Evolutionary conservation across 768 basidiomycete genomes (phyloP), one percentile per base, ranked within the genome.

Genomic region (Boletellus emodensis): DNA sequence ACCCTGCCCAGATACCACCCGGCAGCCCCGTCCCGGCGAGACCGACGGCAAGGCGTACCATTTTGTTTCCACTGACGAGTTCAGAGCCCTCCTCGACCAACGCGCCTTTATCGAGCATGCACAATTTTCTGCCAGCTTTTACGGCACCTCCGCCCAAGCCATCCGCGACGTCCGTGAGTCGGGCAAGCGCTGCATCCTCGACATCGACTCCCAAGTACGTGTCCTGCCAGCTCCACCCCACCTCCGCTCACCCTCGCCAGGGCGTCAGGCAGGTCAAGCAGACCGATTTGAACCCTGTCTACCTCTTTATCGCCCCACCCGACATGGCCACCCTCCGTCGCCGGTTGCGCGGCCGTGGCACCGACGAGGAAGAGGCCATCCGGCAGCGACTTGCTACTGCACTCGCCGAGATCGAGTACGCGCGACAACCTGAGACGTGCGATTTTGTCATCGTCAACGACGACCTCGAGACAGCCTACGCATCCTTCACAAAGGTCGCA

Each of bases 21-120:
- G 95, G 41, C 62, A 74, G 1, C 91, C 93, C 1, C 79, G 95
- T 22, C 79, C 85, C 10, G 92, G 90, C 15, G 95, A 97, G 60
- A 71, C 71, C 26, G 75, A 93, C 64, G 93, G 93, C 44, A 79
- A 80, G 58, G 84, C 91, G 53, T 98, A 98, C 69, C 81, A 93
- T 68, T 98, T 96, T 60, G 84, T 92, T 12, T 72, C 78, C 12
- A 71, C 72, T 26, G 81, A 86, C n/a, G 71, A 67, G 18, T 98
- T 98, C 73, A 77, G 76, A 58, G 71, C 78, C 22, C 79, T 95
- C 56, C 78, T 92, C 40, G 66, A 68, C 15, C 71, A 83, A 22
- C 75, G 79, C 48, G 92, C 87, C 17, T 97, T 98, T 70, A 87
- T 98, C 57, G 95, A 98, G 71, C 82, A 92, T 59, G 93, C 95